Percentiles rank a stretch among this genome's conserved stretches.
phyloP scores from a whole-genome alignment of 1,284 basidiomycete species.

The Coniophora puteana region DNA sequence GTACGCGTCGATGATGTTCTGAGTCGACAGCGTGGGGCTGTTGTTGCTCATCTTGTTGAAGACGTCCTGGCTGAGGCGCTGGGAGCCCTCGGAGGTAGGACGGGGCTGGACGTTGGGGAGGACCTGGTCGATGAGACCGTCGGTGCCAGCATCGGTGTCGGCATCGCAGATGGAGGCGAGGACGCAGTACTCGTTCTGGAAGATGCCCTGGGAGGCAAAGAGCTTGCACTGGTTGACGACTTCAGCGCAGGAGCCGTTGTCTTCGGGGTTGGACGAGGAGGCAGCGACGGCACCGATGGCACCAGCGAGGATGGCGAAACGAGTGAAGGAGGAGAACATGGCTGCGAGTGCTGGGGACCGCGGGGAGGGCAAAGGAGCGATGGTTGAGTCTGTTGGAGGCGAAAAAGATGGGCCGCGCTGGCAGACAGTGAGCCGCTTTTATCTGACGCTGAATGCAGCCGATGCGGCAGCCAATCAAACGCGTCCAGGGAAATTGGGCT shows the following conservation, averaged over 20 bases:
- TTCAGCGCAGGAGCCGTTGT: conserved; percentile 3
- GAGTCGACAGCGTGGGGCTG: background rate
- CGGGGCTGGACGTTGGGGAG: background rate
- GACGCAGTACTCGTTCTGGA: conserved; percentile 1
- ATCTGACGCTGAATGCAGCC: too few species aligned
- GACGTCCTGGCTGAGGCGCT: background rate
- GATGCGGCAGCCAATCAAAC: too few species aligned
- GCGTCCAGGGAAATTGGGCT: too few species aligned
- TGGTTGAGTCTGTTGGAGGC: too few species aligned
- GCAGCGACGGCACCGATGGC: too few species aligned
- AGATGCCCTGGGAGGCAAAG: background rate
- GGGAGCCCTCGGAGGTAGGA: background rate
- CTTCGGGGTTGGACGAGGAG: too few species aligned
- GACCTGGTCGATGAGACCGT: background rate
- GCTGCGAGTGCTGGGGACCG: too few species aligned
- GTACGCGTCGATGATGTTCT: background rate
- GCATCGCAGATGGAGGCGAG: conserved; percentile 1
- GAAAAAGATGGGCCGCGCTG: too few species aligned
- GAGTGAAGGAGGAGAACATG: too few species aligned
- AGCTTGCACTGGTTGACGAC: conserved; percentile 1
- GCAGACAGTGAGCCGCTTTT: too few species aligned
- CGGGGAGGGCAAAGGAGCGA: too few species aligned
- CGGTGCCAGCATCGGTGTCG: background rate
- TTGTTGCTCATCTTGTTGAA: background rate
- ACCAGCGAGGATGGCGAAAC: too few species aligned